Evolutionary conservation across 148 eudicot species (phyloP).

Genomic region (Beta vulgaris): DNA sequence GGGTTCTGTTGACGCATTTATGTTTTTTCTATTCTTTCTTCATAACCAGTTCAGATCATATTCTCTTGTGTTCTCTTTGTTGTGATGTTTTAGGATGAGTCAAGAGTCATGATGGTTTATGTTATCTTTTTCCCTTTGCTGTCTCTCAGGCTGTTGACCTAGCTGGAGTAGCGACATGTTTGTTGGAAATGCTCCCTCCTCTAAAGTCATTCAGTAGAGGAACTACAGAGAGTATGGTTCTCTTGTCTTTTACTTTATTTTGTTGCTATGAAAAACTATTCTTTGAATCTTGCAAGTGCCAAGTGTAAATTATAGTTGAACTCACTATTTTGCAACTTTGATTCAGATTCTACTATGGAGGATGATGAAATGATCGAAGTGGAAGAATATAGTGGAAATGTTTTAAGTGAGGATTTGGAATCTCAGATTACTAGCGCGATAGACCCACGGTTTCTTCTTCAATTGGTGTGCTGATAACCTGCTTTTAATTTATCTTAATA

Average conservation of each 20-base stretch:
- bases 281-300: constrained; percentile 4
- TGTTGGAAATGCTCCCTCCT: constrained; percentile 83
- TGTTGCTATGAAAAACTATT: background rate
- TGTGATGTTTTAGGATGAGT: background rate
- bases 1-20: background rate
- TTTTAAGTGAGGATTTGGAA: constrained; percentile 56
- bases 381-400: constrained; percentile 44
- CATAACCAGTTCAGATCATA: background rate
- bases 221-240: constrained; percentile 50
- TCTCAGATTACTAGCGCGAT: constrained; percentile 72
- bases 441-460: constrained; percentile 82
- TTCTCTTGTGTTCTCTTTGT: background rate
- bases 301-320: constrained; percentile 5
- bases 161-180: constrained; percentile 67
- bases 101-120: background rate
- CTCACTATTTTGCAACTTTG: background rate
- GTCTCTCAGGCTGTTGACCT: constrained; percentile 75
- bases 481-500: background rate
- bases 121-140: constrained; percentile 8
- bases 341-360: constrained; percentile 43
- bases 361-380: constrained; percentile 73
- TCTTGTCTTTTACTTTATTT: background rate
- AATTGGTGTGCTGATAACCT: constrained; percentile 50
- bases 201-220: constrained; percentile 46
- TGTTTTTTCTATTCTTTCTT: background rate